Evolutionary conservation across 2,329 filamentous ascomycete genomes (phyloP).

Genomic region (Lachnellula arida): DNA sequence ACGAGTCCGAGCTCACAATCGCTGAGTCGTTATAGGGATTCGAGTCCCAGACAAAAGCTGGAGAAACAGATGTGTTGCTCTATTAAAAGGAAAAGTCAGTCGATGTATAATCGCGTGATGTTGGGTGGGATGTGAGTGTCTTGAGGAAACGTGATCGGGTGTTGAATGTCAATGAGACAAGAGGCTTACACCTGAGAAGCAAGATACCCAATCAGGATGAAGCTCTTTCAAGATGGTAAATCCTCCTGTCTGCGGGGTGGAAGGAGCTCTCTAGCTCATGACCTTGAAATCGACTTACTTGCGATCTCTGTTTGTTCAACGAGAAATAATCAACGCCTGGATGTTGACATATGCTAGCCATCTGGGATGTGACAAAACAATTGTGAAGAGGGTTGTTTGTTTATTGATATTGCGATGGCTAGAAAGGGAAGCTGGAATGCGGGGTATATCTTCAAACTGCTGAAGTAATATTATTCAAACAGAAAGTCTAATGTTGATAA

Average conservation of each 20-base stretch:
- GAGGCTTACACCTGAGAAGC: background rate
- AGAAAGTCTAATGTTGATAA: background rate
- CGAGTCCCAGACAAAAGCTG: constrained; percentile 19
- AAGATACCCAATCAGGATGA: background rate
- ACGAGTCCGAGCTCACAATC: constrained; percentile 22
- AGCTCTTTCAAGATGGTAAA: too few relatives aligned
- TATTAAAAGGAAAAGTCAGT: constrained; percentile 7
- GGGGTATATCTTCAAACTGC: constrained; percentile 4
- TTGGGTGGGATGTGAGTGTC: background rate
- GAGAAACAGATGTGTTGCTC: constrained; percentile 13
- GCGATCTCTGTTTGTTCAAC: constrained; percentile 12
- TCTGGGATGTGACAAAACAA: constrained; percentile 2
- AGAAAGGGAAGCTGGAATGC: background rate
- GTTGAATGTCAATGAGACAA: constrained; percentile 1
- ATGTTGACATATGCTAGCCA: constrained; percentile 16
- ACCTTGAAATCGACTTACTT: constrained; percentile 15
- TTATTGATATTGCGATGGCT: background rate
- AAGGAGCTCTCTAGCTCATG: background rate
- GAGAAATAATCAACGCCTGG: constrained; percentile 20
- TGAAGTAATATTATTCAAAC: background rate
- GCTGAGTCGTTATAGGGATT: constrained; percentile 16
- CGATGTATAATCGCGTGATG: constrained; percentile 1
- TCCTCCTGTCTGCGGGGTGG: background rate
- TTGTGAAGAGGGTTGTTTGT: background rate
- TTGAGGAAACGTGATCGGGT: background rate